phyloP scores from a whole-genome alignment of 2,329 filamentous ascomycete species.

The Dichotomopilus funicola region DNA sequence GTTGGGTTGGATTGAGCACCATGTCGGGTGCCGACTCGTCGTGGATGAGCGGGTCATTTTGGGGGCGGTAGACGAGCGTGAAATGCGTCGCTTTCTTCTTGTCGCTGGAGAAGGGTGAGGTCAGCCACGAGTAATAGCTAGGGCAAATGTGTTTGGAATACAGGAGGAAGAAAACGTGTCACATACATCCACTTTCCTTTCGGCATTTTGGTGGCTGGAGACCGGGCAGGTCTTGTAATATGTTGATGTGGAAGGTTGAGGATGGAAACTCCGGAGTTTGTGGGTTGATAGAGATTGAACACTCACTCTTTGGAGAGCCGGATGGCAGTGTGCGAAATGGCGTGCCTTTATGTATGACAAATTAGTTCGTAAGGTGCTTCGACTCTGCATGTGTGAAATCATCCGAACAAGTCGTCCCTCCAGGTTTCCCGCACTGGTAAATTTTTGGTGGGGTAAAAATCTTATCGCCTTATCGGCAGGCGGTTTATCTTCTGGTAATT shows the following conservation, averaged over 20 bases:
- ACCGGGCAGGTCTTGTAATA: no score
- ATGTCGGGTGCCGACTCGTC: conserved; percentile 82
- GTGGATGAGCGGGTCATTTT: conserved; percentile 96
- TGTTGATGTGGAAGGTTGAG: neutral
- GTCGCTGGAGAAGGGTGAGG: conserved; percentile 41
- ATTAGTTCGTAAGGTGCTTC: neutral
- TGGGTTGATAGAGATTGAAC: no score
- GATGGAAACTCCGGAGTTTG: neutral
- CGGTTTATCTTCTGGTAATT: no score
- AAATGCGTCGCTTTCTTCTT: conserved; percentile 93
- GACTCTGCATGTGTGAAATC: no score
- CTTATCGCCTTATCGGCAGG: conserved; percentile 23
- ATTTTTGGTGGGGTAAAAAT: conserved; percentile 25
- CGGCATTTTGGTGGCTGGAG: conserved; percentile 53
- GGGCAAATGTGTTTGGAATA: neutral
- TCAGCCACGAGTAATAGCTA: neutral
- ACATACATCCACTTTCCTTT: conserved; percentile 66
- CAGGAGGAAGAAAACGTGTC: neutral
- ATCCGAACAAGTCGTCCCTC: no score
- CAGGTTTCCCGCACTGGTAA: conserved; percentile 3
- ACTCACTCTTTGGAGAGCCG: no score
- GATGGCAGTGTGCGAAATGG: neutral
- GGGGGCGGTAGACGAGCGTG: conserved; percentile 87
- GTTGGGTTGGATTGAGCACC: conserved; percentile 68
- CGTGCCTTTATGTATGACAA: neutral